Evolutionary conservation across 2,329 filamentous ascomycete species (phyloP), one percentile per base, ranked within the genome.

Genomic region (Neurospora sp.): DNA sequence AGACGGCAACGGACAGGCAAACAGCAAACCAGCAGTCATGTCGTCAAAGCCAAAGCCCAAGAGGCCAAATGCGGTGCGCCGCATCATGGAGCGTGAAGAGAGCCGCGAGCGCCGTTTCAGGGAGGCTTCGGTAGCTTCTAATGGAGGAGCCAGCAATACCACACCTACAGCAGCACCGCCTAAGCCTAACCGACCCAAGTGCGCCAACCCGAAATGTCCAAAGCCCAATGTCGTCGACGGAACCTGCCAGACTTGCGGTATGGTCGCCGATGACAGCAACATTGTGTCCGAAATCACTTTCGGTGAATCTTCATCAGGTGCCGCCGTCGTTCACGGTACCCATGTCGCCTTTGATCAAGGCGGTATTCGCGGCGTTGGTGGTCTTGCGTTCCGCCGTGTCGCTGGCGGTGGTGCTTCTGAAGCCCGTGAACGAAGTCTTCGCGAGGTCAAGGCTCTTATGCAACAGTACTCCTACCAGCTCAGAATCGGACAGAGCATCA

Each of bases 261-360:
- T 88, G 71, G 88, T 97, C 74, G 88, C 95, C 69, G 90, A 92
- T 75, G 91, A 96, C 77, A 90, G 89, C 78, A 93, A 96, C 77
- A 97, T 98, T 72, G 94, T 97, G 70, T 88, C 93, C 67, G 96
- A 99, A 79, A 88, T 98, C 72, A 90, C 90, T 28, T 99, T 98
- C 77, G 93, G 93, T 73, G 95, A 99, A 82, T 91, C 89, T 37
- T 88, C 92, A 0, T 89, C 88, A 40, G 96, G 96, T 76, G 93
- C 92, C 67, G 94, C 95, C 68, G 87, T 96, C 67, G 93, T 97
- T 19, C 93, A 97, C 79, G 96, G 96, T 78, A 94, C 90, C 72
- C 96, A 91, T 77, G 89, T 99, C 71, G 91, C 89, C 69, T 92
- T 93, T 71, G 92, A 94, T 78, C 93, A 97, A 77, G 92, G 92